phyloP scores from a whole-genome alignment of 768 basidiomycete species.

The Epithele typhae region DNA sequence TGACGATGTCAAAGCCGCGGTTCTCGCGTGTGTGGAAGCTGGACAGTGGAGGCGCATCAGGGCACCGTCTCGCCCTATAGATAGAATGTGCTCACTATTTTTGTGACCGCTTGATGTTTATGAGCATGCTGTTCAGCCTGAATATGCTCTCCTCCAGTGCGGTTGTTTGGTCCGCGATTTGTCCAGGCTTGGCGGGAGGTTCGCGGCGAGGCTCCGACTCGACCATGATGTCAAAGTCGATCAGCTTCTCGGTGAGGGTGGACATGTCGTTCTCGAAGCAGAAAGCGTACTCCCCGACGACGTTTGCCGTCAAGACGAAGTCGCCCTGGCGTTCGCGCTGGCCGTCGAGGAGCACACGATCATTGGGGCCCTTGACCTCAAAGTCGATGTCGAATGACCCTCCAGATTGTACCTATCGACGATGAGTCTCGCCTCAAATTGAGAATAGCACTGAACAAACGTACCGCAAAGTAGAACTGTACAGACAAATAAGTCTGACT shows the following conservation, averaged over 20 bases:
- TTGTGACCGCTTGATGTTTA: conserved; percentile 89
- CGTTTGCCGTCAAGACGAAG: conserved; percentile 94
- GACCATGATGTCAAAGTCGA: conserved; percentile 97
- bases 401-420: conserved; percentile 83
- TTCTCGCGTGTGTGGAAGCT: conserved; percentile 96
- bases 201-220: conserved; percentile 94
- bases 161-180: conserved; percentile 89
- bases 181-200: conserved; percentile 81
- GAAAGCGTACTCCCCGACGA: conserved; percentile 87
- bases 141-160: conserved; percentile 95
- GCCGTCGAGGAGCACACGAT: conserved; percentile 85
- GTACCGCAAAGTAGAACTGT: conserved; percentile 97
- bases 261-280: conserved; percentile 99
- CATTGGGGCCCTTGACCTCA: conserved; percentile 86
- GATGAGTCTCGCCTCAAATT: background rate
- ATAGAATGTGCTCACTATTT: conserved; percentile 66
- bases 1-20: conserved; percentile 89
- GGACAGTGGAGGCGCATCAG: background rate
- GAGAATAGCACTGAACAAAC: conserved; percentile 25
- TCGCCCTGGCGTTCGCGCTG: conserved; percentile 91
- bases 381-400: conserved; percentile 97
- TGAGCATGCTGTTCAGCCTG: conserved; percentile 80
- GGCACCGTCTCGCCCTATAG: too few relatives aligned
- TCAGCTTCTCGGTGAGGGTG: conserved; percentile 87
- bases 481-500: conserved; percentile 10